Conservation (phyloP, 2,329 filamentous ascomycete species). For the Pseudogymnoascus sp. region DNA sequence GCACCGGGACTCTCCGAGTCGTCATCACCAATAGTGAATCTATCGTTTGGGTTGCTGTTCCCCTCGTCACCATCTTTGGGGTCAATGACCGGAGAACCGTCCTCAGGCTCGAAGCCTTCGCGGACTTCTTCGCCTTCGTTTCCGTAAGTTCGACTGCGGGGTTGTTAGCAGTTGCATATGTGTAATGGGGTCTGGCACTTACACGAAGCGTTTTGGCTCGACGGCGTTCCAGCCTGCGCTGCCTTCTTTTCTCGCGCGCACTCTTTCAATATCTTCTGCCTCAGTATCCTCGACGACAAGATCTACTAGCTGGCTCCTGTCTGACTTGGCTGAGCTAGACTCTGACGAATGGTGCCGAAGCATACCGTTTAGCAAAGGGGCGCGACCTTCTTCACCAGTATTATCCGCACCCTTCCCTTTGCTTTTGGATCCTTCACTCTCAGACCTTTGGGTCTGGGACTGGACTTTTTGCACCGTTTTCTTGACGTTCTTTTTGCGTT, state of each 20-base stretch:
- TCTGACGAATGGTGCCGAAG: constrained; percentile 39
- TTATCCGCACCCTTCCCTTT: constrained; percentile 19
- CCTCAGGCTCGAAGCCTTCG: constrained; percentile 43
- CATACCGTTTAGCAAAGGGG: constrained; percentile 27
- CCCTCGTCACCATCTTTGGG: constrained; percentile 35
- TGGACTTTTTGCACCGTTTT: constrained; percentile 28
- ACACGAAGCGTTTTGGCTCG: constrained; percentile 47
- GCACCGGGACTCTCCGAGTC: constrained; percentile 25
- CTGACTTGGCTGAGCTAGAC: constrained; percentile 42
- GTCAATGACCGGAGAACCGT: constrained; percentile 34
- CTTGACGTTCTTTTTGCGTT: constrained; percentile 31
- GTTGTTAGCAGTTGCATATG: constrained; percentile 1
- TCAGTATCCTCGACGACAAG: constrained; percentile 56
- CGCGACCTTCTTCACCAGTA: constrained; percentile 24
- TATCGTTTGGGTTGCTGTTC: constrained; percentile 20
- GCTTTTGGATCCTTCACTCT: constrained; percentile 17
- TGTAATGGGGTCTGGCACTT: constrained; percentile 22
- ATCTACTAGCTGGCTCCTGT: constrained; percentile 56
- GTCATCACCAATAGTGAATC: constrained; percentile 23
- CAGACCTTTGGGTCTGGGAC: constrained; percentile 26
- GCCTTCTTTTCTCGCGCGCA: constrained; percentile 53
- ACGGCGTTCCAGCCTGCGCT: constrained; percentile 51
- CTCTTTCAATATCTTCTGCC: constrained; percentile 52
- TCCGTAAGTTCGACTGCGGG: constrained; percentile 37
- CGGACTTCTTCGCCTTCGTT: constrained; percentile 41